phyloP scores from a whole-genome alignment of 2,329 filamentous ascomycete species.

The Fusarium palustre region DNA sequence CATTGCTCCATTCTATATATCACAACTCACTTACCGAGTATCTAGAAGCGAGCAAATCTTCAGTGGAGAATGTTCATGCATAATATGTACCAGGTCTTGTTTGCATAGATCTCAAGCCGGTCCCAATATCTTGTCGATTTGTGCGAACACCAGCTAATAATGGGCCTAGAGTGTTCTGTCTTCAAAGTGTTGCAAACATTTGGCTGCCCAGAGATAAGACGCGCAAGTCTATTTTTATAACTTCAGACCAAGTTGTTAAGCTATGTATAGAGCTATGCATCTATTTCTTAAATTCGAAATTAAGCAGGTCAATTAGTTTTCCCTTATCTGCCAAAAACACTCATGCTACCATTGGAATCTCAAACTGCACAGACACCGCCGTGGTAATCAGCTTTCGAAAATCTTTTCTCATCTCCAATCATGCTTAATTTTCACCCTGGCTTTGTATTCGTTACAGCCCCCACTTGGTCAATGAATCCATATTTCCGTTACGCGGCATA shows the following conservation, averaged over 20 bases:
- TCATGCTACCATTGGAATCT: not conserved
- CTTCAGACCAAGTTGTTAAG: not conserved
- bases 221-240: not conserved
- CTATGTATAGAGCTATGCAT: not conserved
- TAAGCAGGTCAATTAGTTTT: not conserved
- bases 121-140: not conserved
- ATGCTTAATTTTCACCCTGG: slow-evolving; percentile 31
- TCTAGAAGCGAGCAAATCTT: slow-evolving; percentile 17
- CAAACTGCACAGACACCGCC: slow-evolving; percentile 1
- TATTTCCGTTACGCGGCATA: slow-evolving; percentile 27
- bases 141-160: not conserved
- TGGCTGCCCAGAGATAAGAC: no score
- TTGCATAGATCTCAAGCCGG: slow-evolving; percentile 10
- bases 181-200: no score
- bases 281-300: not conserved
- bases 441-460: slow-evolving; percentile 4
- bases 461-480: slow-evolving; percentile 17
- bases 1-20: slow-evolving; percentile 18
- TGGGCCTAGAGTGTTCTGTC: not conserved
- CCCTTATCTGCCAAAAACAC: not conserved
- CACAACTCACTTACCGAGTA: slow-evolving; percentile 24
- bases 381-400: not conserved
- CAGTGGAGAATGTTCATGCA: slow-evolving; percentile 10
- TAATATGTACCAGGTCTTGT: not conserved
- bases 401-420: slow-evolving; percentile 7